These are phyloP conservation scores for Dimocarpus longan DNA, from an alignment of 345 rosid species.

Conservation along the genomic window DNA sequence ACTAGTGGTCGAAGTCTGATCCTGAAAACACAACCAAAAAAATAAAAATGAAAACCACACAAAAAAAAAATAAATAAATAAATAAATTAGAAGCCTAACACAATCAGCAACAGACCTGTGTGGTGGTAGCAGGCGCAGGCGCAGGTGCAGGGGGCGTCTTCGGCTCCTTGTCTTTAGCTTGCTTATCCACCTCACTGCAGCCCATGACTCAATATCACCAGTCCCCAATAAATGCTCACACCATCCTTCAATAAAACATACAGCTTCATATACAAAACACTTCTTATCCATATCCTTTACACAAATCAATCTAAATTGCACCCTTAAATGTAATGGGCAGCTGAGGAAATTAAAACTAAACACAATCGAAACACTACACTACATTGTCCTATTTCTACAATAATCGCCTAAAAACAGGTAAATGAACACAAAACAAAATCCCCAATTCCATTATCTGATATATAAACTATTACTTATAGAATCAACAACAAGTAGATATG, in stretches of 20 bases:
- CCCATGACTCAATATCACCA: conserved; percentile 51
- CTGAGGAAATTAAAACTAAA: not conserved
- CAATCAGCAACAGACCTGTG: conserved; percentile 53
- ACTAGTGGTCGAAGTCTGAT: conserved; percentile 59
- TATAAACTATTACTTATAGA: not conserved
- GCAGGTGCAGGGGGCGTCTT: conserved; percentile 40
- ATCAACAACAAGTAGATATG: not conserved
- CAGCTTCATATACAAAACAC: conserved; percentile 10
- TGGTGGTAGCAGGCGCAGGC: conserved; percentile 30
- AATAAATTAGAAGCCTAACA: conserved; percentile 17
- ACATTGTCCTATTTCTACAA: not conserved
- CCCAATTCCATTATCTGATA: not conserved
- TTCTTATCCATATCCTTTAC: not conserved
- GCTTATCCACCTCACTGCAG: conserved; percentile 67
- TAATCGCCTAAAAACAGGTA: not conserved
- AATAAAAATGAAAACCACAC: conserved; percentile 1
- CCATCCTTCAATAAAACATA: conserved; percentile 47
- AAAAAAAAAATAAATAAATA: too few species aligned
- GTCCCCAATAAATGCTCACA: conserved; percentile 31
- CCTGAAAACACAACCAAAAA: conserved; percentile 48
- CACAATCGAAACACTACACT: not conserved
- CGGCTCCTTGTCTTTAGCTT: conserved; percentile 72
- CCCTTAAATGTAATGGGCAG: not conserved
- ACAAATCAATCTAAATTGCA: conserved; percentile 13
- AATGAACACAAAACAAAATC: not conserved